Evolutionary conservation across 768 basidiomycete species (phyloP).

Genomic region (Pholiota molesta): DNA sequence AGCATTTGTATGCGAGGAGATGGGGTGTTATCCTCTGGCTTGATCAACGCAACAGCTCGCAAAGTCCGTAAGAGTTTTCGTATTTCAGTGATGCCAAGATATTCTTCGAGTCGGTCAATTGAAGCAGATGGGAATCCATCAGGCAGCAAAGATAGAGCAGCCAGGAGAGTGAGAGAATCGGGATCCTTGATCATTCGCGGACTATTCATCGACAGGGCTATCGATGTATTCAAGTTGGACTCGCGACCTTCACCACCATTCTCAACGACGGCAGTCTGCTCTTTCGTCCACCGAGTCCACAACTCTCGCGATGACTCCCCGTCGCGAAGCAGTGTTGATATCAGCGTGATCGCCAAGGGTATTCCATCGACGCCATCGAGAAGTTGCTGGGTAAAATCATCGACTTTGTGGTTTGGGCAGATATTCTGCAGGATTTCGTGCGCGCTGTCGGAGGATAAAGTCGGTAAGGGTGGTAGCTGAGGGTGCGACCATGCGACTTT

Average conservation of each 20-base stretch:
- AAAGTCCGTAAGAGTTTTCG: background rate
- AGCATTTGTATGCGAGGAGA: background rate
- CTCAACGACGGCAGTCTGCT: constrained; percentile 31
- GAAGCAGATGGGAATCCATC: constrained; percentile 18
- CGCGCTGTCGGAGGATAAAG: constrained; percentile 28
- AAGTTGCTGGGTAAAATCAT: constrained; percentile 27
- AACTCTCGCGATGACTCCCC: constrained; percentile 31
- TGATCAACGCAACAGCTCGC: background rate
- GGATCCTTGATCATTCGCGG: constrained; percentile 30
- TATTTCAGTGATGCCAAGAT: background rate
- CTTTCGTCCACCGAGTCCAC: constrained; percentile 32
- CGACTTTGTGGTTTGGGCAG: constrained; percentile 16
- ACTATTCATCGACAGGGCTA: constrained; percentile 33
- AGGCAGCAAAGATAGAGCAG: constrained; percentile 31
- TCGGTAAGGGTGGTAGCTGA: constrained; percentile 27
- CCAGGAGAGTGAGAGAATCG: constrained; percentile 27
- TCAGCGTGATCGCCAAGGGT: constrained; percentile 35
- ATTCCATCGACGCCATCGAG: constrained; percentile 34
- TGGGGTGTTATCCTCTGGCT: background rate
- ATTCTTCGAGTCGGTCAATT: background rate
- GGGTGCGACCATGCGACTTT: constrained; percentile 26
- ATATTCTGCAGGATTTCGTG: constrained; percentile 28
- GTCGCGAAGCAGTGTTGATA: constrained; percentile 34
- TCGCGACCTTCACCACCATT: constrained; percentile 28
- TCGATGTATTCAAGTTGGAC: constrained; percentile 31